Base-by-base conservation (phyloP, 2,329 filamentous ascomycete species). In the Stemphylium vesicarium region DNA sequence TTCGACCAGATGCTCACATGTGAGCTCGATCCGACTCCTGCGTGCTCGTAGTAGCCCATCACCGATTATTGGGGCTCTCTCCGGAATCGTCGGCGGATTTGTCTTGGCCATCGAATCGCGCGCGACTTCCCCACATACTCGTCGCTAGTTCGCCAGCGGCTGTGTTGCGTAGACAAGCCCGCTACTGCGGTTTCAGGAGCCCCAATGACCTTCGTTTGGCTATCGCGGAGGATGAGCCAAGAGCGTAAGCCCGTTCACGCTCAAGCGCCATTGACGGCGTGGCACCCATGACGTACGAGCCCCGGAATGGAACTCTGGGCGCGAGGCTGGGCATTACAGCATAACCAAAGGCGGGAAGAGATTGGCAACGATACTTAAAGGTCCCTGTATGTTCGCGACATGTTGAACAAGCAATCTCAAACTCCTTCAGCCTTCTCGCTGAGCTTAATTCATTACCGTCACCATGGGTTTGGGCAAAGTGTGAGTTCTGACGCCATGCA, bases 401-500 rank as follows among this genome's bases (percentile, higher is more conserved):
- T 32, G 18, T 41, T 42, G 36, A 45, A 43, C 35, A 44, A 50
- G 24, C 42, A 54, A 37, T 39, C 36, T 31, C 50, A 55, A 22
- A 33, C 39, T 50, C 37, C 24, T 50, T 38, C 44, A 42, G 20
- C 22, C 24, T 55, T 43, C 12, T 36, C 16, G 36, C 24, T 45
- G 37, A 42, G 35, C n/a, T 33, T 32, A 35, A 50, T 42, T 35
- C 20, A n/a, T 33, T 49, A 36, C 46, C 36, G 50, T 48, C 56
- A 64, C 38, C 53, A 70, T 70, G 66, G 62, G 65, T 63, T 48
- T 70, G 31, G 68, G 68, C 15, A 64, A 57, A 50, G 37, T 59
- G 64, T 67, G 45, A 38, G 58, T 58, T 20, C 33, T 6, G 4
- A 36, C 24, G 24, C 41, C 35, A 13, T 36, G 33, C 18, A n/a